Evolutionary conservation across 2,329 filamentous ascomycete species (phyloP).

Genomic region (Cladophialophora psammophila): DNA sequence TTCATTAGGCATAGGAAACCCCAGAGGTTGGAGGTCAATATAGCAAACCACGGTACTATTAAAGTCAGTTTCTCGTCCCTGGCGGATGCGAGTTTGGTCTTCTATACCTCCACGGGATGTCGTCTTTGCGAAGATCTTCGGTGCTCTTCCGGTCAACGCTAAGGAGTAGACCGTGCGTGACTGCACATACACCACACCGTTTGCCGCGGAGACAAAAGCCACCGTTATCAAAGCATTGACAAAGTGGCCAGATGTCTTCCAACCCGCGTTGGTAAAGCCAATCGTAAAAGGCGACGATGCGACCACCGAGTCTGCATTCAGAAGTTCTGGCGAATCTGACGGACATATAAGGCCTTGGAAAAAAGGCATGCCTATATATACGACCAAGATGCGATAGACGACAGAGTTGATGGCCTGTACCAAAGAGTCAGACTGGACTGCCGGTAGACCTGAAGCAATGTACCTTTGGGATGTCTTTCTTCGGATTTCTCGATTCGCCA

Average conservation of each 20-base stretch:
- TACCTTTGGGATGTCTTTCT: conserved; percentile 61
- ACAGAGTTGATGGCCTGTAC: conserved; percentile 52
- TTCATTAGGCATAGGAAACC: conserved; percentile 52
- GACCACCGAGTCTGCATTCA: conserved; percentile 44
- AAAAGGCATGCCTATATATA: conserved; percentile 57
- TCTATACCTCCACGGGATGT: conserved; percentile 52
- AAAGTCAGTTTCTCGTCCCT: background rate
- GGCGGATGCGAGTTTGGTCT: too few species aligned
- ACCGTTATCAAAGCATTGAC: conserved; percentile 80
- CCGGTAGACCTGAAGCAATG: background rate
- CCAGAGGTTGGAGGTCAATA: conserved; percentile 62
- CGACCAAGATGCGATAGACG: conserved; percentile 62
- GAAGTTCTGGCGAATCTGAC: conserved; percentile 43
- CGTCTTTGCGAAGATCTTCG: conserved; percentile 59
- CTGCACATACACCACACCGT: conserved; percentile 67
- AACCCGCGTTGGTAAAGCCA: conserved; percentile 51
- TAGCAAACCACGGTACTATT: conserved; percentile 62
- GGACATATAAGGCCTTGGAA: conserved; percentile 62
- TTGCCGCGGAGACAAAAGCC: conserved; percentile 73
- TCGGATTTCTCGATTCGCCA: conserved; percentile 63
- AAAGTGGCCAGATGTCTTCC: conserved; percentile 68
- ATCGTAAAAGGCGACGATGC: conserved; percentile 60
- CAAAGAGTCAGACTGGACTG: conserved; percentile 44
- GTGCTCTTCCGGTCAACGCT: conserved; percentile 60
- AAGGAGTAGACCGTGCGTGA: conserved; percentile 60